Evolutionary conservation across 768 basidiomycete species (phyloP).

Genomic region (Tephrocybe sp.): DNA sequence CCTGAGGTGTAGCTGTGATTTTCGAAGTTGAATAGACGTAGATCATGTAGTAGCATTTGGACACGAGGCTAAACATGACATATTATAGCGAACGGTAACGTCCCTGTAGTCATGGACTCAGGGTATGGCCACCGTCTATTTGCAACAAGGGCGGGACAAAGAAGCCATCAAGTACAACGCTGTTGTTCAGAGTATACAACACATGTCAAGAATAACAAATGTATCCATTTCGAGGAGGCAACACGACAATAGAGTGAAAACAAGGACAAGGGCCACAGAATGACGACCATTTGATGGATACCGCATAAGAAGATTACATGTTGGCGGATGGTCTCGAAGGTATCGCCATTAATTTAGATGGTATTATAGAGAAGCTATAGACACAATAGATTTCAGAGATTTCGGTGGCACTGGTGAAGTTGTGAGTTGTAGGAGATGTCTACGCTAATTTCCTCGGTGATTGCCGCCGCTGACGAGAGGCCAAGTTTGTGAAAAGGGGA

Average conservation of each 20-base stretch:
- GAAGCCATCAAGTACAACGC: neutral
- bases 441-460: no score
- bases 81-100: neutral
- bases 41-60: neutral
- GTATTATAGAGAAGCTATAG: no score
- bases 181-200: conserved; percentile 4
- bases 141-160: conserved; percentile 11
- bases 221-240: no score
- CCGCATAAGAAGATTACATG: no score
- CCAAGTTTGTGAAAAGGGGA: neutral
- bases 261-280: conserved; percentile 9
- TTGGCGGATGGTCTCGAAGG: no score
- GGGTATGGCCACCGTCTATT: neutral
- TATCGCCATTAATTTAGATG: no score
- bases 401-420: no score
- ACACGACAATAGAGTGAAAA: conserved; percentile 3
- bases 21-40: neutral
- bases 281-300: no score
- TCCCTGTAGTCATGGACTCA: conserved; percentile 7
- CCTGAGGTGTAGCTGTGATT: neutral
- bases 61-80: neutral
- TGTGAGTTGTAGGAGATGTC: no score
- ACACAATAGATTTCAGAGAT: no score
- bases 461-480: no score
- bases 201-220: no score